A percentile compares a stretch with the other conserved stretches of the same genome.
Conservation (phyloP, 2,329 filamentous ascomycete species). For the Talaromyces albobiverticillius region DNA sequence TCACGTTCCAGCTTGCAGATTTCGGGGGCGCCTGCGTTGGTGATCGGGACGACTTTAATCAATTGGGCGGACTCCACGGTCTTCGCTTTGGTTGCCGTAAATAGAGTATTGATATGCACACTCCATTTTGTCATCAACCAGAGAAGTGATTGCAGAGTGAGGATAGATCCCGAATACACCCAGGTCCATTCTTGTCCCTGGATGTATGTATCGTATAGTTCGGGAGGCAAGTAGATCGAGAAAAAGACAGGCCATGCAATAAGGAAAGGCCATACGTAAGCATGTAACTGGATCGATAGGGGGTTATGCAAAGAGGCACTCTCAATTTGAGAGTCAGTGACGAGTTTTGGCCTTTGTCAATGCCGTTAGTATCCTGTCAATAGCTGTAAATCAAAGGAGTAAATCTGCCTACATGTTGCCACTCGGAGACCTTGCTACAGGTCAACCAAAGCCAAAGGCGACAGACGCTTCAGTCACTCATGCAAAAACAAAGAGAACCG, state of each 20-base stretch:
- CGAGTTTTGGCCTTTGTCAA: constrained; percentile 67
- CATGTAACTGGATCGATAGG: constrained; percentile 73
- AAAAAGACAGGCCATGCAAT: constrained; percentile 92
- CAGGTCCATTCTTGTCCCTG: constrained; percentile 97
- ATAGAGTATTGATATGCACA: constrained; percentile 76
- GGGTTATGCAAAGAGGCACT: constrained; percentile 84
- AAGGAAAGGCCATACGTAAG: constrained; percentile 90
- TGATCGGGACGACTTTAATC: constrained; percentile 88
- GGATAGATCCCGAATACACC: constrained; percentile 84
- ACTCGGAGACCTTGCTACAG: constrained; percentile 13
- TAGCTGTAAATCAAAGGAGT: not conserved
- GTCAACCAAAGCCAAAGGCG: constrained; percentile 11
- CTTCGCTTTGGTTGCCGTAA: constrained; percentile 71
- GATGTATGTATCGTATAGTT: constrained; percentile 87
- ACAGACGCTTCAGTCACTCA: constrained; percentile 9
- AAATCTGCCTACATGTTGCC: constrained; percentile 16
- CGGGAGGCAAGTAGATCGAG: constrained; percentile 76
- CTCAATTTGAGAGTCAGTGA: constrained; percentile 88
- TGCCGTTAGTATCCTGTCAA: constrained; percentile 11
- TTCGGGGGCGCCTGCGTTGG: constrained; percentile 84
- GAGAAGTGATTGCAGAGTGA: constrained; percentile 80
- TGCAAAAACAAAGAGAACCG: constrained; percentile 4
- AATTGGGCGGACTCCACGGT: constrained; percentile 71
- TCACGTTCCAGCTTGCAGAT: constrained; percentile 81
- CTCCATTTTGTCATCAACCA: constrained; percentile 99